Base-by-base conservation (phyloP, 2,329 filamentous ascomycete genomes). In the Colletotrichum lentis region DNA sequence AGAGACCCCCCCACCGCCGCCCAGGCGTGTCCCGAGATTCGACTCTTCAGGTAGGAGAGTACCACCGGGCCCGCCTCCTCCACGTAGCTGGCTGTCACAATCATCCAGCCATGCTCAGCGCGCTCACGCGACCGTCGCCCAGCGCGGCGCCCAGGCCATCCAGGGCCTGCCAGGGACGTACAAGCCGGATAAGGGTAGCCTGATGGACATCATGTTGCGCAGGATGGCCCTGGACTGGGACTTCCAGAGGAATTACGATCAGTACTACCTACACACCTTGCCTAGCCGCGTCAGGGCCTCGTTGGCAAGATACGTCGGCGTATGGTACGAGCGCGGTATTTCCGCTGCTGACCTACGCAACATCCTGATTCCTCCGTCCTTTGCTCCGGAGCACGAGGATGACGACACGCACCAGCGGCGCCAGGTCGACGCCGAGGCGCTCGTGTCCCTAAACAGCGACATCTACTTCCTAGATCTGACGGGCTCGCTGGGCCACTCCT, bases 11-110 rank as follows among this genome's bases (percentile, higher is more conserved):
- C 75, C 81, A 11, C 86, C 85, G 35, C 75, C 76, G 31, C 85
- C 85, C 31, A 81, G 86, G 64, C 79, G 82, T 50, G 78, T 77
- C 27, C 74, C 74, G 66, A 76, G 80, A 67, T 77, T 83, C 49
- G 84, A 85, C 72, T 75, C 75, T 18, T 76, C 79, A 73, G 85
- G 86, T 20, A 80, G 83, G 64, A 81, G 85, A 63, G 76, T 83
- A 22, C 87, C 87, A 11, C 81, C 88, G 2, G 88, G 88, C 0
- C 88, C 88, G 24, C 82, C 86, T 31, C 83, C 88, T 24, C 88
- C 88, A 2, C 80, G 81, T 44, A 89, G 86, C 73, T 90, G 88
- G 88, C 72, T 75, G 65, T 79, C 78, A 2, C 74, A 62, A 63
- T 71, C 76, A 69, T 75, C 72, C 10, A 75, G 54, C 24, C 63